Conservation (phyloP, 805 yeast genomes). For the Sporopachydermia lactativora region DNA sequence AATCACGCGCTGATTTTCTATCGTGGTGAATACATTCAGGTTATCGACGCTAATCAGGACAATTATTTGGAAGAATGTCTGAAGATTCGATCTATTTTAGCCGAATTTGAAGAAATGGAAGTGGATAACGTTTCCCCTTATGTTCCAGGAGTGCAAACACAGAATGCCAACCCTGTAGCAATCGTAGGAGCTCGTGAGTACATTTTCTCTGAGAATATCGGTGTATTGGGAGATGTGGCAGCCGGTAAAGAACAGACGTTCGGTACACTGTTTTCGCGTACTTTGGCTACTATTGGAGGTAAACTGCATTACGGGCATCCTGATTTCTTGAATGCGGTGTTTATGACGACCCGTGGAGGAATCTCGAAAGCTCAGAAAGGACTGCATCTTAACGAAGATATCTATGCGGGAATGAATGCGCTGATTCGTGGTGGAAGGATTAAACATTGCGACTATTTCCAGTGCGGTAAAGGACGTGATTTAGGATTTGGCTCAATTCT, state of each 20-base stretch:
- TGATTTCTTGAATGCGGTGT: conserved; percentile 60
- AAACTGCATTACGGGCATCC: conserved; percentile 83
- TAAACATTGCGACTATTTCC: conserved; percentile 71
- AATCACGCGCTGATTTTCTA: conserved; percentile 62
- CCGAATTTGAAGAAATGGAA: conserved; percentile 54
- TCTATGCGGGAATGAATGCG: conserved; percentile 78
- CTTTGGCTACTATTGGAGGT: conserved; percentile 71
- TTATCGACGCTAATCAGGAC: conserved; percentile 77
- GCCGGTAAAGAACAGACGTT: conserved; percentile 85
- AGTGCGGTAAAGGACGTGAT: conserved; percentile 82
- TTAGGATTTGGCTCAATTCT: conserved; percentile 73
- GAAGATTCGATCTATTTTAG: conserved; percentile 58
- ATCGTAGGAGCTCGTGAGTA: conserved; percentile 77
- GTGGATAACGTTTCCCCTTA: conserved; percentile 21
- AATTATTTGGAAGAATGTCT: conserved; percentile 72
- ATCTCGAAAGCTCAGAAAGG: conserved; percentile 80
- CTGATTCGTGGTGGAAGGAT: conserved; percentile 69
- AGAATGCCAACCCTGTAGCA: conserved; percentile 44
- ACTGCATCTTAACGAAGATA: conserved; percentile 71
- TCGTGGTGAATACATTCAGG: conserved; percentile 70
- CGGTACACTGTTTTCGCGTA: conserved; percentile 73
- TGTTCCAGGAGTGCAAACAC: conserved; percentile 15
- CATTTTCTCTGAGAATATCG: conserved; percentile 70
- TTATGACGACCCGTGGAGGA: conserved; percentile 79
- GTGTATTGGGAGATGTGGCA: conserved; percentile 73